Percentiles rank a stretch among this genome's conserved stretches.
Conservation (phyloP, 2,329 filamentous ascomycete genomes). For the Camillea tinctor region DNA sequence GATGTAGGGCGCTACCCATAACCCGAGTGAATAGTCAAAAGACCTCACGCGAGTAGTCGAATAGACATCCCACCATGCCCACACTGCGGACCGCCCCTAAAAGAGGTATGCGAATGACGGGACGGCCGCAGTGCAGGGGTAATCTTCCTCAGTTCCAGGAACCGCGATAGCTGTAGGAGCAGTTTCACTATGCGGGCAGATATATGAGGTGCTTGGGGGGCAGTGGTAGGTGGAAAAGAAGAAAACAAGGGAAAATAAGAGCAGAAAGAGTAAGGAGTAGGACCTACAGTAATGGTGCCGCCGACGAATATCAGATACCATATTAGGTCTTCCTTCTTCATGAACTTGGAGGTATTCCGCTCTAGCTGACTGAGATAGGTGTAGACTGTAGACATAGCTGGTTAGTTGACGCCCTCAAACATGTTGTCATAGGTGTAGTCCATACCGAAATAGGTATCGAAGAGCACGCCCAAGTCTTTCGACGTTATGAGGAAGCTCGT, state of each 20-base stretch:
- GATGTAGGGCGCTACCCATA: slow-evolving; percentile 66
- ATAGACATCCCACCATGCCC: slow-evolving; percentile 74
- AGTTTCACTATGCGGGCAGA: slow-evolving; percentile 73
- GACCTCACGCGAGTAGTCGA: slow-evolving; percentile 66
- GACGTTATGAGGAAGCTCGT: slow-evolving; percentile 44
- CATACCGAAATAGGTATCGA: slow-evolving; percentile 72
- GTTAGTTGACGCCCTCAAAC: slow-evolving; percentile 1
- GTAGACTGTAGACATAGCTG: slow-evolving; percentile 53
- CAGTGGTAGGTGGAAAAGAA: slow-evolving; percentile 14
- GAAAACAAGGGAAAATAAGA: slow-evolving; percentile 13
- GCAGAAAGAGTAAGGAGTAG: slow-evolving; percentile 22
- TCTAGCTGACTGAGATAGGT: slow-evolving; percentile 76
- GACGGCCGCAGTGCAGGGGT: slow-evolving; percentile 62
- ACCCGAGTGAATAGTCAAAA: slow-evolving; percentile 52
- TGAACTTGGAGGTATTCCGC: slow-evolving; percentile 67
- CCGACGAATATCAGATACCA: slow-evolving; percentile 77
- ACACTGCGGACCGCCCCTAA: slow-evolving; percentile 62
- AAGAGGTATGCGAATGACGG: slow-evolving; percentile 66
- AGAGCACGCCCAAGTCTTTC: slow-evolving; percentile 51
- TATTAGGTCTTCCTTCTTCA: slow-evolving; percentile 73
- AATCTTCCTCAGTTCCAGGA: slow-evolving; percentile 83
- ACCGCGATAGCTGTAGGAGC: slow-evolving; percentile 71
- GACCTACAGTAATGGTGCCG: slow-evolving; percentile 74
- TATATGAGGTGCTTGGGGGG: slow-evolving; percentile 55
- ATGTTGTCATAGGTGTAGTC: not conserved